Evolutionary conservation across 345 rosid species (phyloP), one percentile per base, ranked within the genome.

Genomic region (Salix exigua): DNA sequence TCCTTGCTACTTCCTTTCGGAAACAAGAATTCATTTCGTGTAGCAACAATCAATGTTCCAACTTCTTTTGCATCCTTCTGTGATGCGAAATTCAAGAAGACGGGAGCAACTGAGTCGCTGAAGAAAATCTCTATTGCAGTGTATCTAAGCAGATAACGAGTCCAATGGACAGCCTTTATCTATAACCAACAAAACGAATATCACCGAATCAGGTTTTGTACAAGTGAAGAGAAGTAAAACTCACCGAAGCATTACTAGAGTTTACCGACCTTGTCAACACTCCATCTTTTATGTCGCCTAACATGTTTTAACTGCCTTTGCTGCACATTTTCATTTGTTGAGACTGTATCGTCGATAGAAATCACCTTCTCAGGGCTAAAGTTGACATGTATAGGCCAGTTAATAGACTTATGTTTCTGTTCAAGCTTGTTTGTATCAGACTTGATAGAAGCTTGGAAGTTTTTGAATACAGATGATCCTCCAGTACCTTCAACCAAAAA

Each of bases 261-360:
- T 55, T 40, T 46, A 72, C 79, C 68, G 73, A 93, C 99, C 97
- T 93, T 92, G 77, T 86, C 90, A 68, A 93, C 83, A 58, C 85
- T 87, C 99, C 97, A 95, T 90, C 99, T 89, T 76, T 97, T 81
- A 73, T 93, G 94, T 18, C 97, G 94, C 90, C 93, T 93, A 77
- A 93, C 82, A 82, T 81, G 86, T 82, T 82, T 89, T 62, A 87
- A 78, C 50, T 87, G 85, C 86, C 83, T 87, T 76, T 76, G 84
- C 77, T 84, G 85, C 77, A 75, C 71, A 75, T 73, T 89, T 76
- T 83, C 96, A 30, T 63, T 69, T 60, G 68, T 55, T 64, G 83
- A 81, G 80, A 86, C 91, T 50, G 78, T 42, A 83, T 76, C 82
- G 76, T 84, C 89, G 69, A 66, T 38, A 31, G 89, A 64, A 48